These are phyloP conservation scores for Haplosporangium sp. DNA, from an alignment of 371 early-diverging fungal species.

Conservation along the genomic window DNA sequence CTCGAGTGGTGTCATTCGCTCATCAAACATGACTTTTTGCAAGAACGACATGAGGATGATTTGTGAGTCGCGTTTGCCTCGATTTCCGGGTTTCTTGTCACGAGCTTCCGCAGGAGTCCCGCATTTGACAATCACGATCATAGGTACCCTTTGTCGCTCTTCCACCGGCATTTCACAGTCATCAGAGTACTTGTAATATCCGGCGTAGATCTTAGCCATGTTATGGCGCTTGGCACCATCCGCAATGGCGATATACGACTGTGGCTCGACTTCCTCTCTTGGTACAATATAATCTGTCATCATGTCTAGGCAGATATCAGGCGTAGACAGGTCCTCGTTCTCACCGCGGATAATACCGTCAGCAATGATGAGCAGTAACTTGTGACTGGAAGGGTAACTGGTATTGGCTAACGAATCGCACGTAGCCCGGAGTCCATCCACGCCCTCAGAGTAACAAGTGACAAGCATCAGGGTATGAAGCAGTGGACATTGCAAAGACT, in stretches of 20 bases:
- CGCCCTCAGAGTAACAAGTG: conserved; percentile 93
- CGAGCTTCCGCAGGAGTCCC: conserved; percentile 82
- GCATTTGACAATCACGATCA: conserved; percentile 92
- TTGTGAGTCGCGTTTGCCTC: conserved; percentile 99
- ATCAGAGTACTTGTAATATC: conserved; percentile 79
- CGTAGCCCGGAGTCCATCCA: conserved; percentile 86
- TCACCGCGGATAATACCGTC: conserved; percentile 90
- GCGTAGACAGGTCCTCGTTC: conserved; percentile 81
- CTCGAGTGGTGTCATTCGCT: conserved; percentile 95
- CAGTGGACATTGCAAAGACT: conserved; percentile 32
- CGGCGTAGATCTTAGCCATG: conserved; percentile 94
- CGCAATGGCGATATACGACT: conserved; percentile 87
- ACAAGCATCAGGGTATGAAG: conserved; percentile 61
- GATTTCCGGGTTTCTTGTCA: conserved; percentile 90
- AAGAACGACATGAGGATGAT: conserved; percentile 98
- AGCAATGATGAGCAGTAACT: conserved; percentile 89
- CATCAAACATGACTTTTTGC: conserved; percentile 89
- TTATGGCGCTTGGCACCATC: conserved; percentile 89
- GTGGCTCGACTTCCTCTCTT: conserved; percentile 63
- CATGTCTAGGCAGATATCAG: conserved; percentile 77
- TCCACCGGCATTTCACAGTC: conserved; percentile 40
- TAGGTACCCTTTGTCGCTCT: conserved; percentile 77
- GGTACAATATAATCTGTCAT: conserved; percentile 69
- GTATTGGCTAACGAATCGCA: conserved; percentile 90
- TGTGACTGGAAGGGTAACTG: conserved; percentile 86